These are phyloP conservation scores for Carex scoparia DNA, from an alignment of 176 grass and related monocot genomes.

Conservation along the genomic window DNA sequence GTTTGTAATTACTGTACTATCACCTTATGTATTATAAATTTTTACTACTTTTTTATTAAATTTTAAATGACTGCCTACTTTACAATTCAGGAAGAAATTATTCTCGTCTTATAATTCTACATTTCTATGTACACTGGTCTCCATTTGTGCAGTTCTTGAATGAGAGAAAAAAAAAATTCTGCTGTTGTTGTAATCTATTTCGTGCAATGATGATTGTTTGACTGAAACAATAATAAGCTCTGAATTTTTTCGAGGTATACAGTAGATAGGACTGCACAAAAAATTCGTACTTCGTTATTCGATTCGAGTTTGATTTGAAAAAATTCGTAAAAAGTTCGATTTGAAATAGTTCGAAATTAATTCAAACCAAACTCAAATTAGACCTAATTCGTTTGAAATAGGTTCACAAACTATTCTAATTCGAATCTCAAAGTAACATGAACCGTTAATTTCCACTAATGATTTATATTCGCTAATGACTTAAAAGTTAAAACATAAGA, in stretches of 20 bases:
- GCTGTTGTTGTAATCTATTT: neutral
- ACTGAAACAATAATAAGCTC: neutral
- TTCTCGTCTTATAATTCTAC: neutral
- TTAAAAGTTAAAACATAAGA: too few relatives aligned
- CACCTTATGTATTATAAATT: neutral
- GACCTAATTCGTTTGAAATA: too few relatives aligned
- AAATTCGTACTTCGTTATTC: too few relatives aligned
- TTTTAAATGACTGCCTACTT: neutral
- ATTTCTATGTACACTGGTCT: neutral
- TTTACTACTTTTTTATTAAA: neutral
- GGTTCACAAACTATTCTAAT: too few relatives aligned
- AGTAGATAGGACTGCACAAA: neutral
- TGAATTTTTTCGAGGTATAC: neutral
- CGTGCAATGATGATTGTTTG: neutral
- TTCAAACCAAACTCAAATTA: too few relatives aligned
- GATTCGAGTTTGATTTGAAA: too few relatives aligned
- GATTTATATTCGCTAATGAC: too few relatives aligned
- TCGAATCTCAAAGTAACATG: too few relatives aligned
- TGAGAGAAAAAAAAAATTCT: too few relatives aligned
- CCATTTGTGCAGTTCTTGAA: neutral
- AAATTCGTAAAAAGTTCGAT: too few relatives aligned
- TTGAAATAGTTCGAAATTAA: too few relatives aligned
- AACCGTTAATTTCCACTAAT: too few relatives aligned
- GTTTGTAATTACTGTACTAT: neutral
- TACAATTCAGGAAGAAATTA: neutral